These are phyloP conservation scores for Ophiosphaerella narmari DNA, from an alignment of 2,329 filamentous ascomycete species.

Conservation along the genomic window DNA sequence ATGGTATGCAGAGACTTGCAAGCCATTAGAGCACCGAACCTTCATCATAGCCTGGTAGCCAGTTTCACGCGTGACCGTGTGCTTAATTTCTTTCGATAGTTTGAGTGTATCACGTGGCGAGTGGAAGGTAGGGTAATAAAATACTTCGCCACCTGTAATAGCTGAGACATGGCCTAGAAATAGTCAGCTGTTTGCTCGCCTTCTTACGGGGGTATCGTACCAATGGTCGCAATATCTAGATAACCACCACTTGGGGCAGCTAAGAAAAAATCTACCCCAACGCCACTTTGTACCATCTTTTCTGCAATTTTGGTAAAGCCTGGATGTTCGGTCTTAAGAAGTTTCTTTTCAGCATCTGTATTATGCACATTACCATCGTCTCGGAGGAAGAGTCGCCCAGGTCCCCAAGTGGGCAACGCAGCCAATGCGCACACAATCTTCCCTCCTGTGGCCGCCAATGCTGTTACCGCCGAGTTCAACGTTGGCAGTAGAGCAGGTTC, in stretches of 20 bases:
- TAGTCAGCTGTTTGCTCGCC: slow-evolving; percentile 6
- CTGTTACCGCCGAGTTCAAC: slow-evolving; percentile 80
- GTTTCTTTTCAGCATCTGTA: slow-evolving; percentile 88
- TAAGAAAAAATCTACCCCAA: slow-evolving; percentile 93
- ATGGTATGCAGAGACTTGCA: slow-evolving; percentile 92
- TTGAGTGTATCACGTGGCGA: slow-evolving; percentile 83
- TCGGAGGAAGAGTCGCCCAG: slow-evolving; percentile 79
- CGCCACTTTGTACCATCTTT: slow-evolving; percentile 83
- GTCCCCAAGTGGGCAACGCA: slow-evolving; percentile 89
- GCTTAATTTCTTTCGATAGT: slow-evolving; percentile 81
- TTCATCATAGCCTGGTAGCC: slow-evolving; percentile 98
- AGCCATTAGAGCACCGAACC: slow-evolving; percentile 93
- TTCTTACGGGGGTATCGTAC: slow-evolving; percentile 50
- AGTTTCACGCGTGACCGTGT: slow-evolving; percentile 85
- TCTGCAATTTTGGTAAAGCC: slow-evolving; percentile 84
- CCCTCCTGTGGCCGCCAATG: slow-evolving; percentile 83
- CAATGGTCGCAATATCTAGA: slow-evolving; percentile 89
- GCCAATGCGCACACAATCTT: slow-evolving; percentile 89
- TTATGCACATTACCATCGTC: slow-evolving; percentile 82
- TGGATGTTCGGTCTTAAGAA: slow-evolving; percentile 87
- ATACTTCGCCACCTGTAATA: slow-evolving; percentile 91
- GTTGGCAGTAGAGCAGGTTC: slow-evolving; percentile 87
- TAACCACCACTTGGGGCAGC: slow-evolving; percentile 89
- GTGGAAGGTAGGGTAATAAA: slow-evolving; percentile 97
- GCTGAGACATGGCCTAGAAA: slow-evolving; percentile 75